Evolutionary conservation across 2,329 filamentous ascomycete genomes (phyloP).

Genomic region (Epichloe hybrida): DNA sequence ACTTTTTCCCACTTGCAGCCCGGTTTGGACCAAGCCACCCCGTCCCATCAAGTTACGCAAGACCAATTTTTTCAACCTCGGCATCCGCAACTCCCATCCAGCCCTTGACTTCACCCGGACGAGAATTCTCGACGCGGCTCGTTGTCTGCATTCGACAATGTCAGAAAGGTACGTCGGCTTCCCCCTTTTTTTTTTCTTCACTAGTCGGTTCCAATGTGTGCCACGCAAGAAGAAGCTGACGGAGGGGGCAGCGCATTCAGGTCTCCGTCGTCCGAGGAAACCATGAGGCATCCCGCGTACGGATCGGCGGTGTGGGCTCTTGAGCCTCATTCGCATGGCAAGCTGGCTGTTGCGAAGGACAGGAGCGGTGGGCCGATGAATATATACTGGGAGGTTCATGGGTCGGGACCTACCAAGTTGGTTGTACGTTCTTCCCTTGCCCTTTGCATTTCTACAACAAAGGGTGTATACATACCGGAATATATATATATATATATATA

Average conservation of each 20-base stretch:
- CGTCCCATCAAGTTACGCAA: not conserved
- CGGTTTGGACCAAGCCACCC: no score
- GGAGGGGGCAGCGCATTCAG: not conserved
- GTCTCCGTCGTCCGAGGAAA: conserved; percentile 39
- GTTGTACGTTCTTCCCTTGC: conserved; percentile 33
- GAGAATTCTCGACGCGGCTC: not conserved
- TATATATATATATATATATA: no score
- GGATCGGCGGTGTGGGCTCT: conserved; percentile 55
- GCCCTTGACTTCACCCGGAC: not conserved
- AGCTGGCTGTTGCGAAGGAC: conserved; percentile 48
- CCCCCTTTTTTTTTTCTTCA: no score
- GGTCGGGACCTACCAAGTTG: conserved; percentile 56
- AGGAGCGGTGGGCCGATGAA: conserved; percentile 54
- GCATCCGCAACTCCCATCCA: not conserved
- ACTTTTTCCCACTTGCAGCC: no score
- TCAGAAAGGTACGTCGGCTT: not conserved
- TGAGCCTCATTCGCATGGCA: conserved; percentile 48
- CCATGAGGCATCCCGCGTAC: conserved; percentile 52
- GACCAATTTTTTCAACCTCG: not conserved
- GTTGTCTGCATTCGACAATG: not conserved
- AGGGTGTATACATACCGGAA: no score
- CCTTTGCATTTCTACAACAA: no score
- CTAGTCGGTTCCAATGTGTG: no score
- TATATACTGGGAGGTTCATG: conserved; percentile 70
- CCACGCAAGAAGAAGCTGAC: no score